Conservation (phyloP, 2,329 filamentous ascomycete species). For the Pleurostoma richardsiae region DNA sequence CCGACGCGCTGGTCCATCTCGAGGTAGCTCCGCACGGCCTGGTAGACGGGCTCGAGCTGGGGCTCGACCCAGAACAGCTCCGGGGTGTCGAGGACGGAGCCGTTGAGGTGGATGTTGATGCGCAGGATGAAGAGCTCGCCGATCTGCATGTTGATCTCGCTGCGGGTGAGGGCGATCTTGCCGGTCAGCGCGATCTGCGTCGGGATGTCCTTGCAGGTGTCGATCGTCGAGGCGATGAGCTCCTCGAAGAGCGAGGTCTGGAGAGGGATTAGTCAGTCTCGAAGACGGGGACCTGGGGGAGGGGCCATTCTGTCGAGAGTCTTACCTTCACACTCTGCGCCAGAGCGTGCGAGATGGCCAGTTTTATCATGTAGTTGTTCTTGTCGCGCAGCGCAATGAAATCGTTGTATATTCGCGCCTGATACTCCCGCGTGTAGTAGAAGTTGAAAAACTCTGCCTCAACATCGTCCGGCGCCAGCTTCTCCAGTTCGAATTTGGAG, state of each 20-base stretch:
- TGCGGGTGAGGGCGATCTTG: conserved; percentile 80
- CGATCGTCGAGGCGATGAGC: conserved; percentile 87
- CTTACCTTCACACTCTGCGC: conserved; percentile 88
- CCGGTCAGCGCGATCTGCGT: conserved; percentile 89
- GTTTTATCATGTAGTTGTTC: conserved; percentile 95
- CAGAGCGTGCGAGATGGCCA: conserved; percentile 92
- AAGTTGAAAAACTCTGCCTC: conserved; percentile 99
- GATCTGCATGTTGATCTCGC: conserved; percentile 98
- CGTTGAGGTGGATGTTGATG: conserved; percentile 97
- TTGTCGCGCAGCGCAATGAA: conserved; percentile 95
- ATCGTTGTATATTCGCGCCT: conserved; percentile 98
- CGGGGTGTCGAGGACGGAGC: conserved; percentile 91
- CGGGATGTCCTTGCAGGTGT: conserved; percentile 88
- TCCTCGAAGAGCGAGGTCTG: conserved; percentile 94
- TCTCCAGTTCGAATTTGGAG: conserved; percentile 88
- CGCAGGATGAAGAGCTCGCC: conserved; percentile 96
- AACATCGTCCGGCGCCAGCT: conserved; percentile 80
- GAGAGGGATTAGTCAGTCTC: neutral
- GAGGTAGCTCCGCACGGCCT: conserved; percentile 89
- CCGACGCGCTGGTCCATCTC: conserved; percentile 97
- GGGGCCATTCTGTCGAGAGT: neutral
- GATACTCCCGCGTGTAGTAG: conserved; percentile 97
- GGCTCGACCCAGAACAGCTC: conserved; percentile 99
- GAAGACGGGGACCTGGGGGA: neutral
- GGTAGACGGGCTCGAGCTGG: conserved; percentile 92